Evolutionary conservation across 2,329 filamentous ascomycete species (phyloP), one percentile per base, ranked within the genome.

Genomic region (Penicillium sp.): DNA sequence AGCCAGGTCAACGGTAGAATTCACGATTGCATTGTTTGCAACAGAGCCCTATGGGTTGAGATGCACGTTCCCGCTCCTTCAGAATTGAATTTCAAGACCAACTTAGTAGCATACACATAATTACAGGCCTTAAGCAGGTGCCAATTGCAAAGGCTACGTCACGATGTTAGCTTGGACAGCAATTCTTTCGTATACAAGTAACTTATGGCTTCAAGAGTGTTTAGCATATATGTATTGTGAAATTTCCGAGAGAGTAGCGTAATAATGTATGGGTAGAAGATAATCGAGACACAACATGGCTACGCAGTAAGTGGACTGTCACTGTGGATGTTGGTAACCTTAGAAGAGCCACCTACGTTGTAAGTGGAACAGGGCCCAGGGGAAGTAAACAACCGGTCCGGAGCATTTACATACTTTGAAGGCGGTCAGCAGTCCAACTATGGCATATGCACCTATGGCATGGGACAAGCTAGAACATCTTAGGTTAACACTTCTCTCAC

Each of bases 381-480:
- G 18, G 5, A 6, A 14, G 31, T 36, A 19, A 37, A 37, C 14
- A 36, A 18, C 2, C 2, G 39, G 29, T 27, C 2, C 2, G 39
- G 29, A 7, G 39, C 27, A 41, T 31, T 16, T 14, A 5, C n/a
- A n/a, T n/a, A n/a, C 14, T 18, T n/a, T 38, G 33, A 45, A n/a
- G 42, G 42, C 42, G 42, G 42, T 45, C 42, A 45, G 42, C 3
- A 25, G 22, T 8, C 22, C 14, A 34, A 16, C 31, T 34, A 34
- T n/a, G 13, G 3, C 14, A 14, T 34, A 9, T 25, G 22, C 22
- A 25, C 22, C 22, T 25, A 25, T 5, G 22, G n/a, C 13, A 22
- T 28, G 35, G 41, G 14, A 13, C 11, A 30, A 29, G 12, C 22
- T 25, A 25, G 25, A 30, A 14, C 8, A 29, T 38, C 12, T n/a